Percentiles rank a stretch among this genome's conserved stretches.
phyloP scores from a whole-genome alignment of 2,329 filamentous ascomycete species.

The Neonectria punicea region DNA sequence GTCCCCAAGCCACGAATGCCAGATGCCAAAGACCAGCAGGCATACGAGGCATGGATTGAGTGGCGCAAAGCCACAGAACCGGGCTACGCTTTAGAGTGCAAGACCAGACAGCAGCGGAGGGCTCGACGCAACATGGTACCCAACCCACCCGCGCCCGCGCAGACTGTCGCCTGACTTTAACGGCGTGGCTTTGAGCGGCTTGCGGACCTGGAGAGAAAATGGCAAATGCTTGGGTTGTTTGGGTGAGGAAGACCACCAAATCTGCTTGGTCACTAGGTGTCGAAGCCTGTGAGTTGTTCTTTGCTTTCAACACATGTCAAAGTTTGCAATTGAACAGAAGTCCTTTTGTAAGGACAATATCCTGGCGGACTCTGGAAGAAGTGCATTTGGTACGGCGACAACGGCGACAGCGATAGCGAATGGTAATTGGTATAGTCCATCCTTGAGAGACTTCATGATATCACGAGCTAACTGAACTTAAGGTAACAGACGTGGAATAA shows the following conservation, averaged over 20 bases:
- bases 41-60: constrained; percentile 61
- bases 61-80: constrained; percentile 61
- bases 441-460: background rate
- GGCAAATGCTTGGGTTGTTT: background rate
- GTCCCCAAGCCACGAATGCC: constrained; percentile 55
- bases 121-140: constrained; percentile 40
- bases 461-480: background rate
- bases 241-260: too few relatives aligned
- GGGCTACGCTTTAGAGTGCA: constrained; percentile 59
- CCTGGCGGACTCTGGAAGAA: too few relatives aligned
- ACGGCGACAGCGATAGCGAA: constrained; percentile 4
- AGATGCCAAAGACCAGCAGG: constrained; percentile 54
- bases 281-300: background rate
- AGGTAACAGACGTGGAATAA: background rate
- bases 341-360: background rate
- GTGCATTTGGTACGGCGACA: background rate
- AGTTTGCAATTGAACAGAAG: background rate
- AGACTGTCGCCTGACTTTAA: constrained; percentile 4
- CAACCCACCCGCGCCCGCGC: background rate
- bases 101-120: constrained; percentile 54
- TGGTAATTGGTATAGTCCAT: constrained; percentile 2
- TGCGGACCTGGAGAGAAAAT: background rate
- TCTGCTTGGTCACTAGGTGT: background rate
- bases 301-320: background rate
- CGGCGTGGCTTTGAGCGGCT: background rate